A percentile compares a stretch with the other conserved stretches of the same genome.
phyloP scores from a whole-genome alignment of 2,329 filamentous ascomycete genomes.

The Onygenales sp. region DNA sequence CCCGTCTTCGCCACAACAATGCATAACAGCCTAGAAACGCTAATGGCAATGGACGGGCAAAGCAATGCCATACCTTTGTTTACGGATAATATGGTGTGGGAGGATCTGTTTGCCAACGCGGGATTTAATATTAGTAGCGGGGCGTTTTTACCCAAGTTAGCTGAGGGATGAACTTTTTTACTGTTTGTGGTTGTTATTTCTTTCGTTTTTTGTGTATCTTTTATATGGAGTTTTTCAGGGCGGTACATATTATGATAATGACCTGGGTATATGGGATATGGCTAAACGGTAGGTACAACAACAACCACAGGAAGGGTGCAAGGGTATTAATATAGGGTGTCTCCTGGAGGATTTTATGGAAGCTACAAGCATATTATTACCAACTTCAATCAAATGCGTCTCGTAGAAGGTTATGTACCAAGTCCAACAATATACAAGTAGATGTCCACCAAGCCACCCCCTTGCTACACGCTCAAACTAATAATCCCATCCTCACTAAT shows the following conservation, averaged over 20 bases:
- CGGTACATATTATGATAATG: too few relatives aligned
- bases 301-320: too few relatives aligned
- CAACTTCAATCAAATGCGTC: too few relatives aligned
- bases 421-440: too few relatives aligned
- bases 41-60: background rate
- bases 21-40: background rate
- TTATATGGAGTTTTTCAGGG: too few relatives aligned
- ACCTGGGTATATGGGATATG: too few relatives aligned
- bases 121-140: conserved; percentile 16
- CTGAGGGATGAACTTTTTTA: background rate
- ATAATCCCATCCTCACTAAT: background rate
- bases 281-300: too few relatives aligned
- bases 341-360: too few relatives aligned
- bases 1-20: background rate
- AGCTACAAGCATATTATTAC: too few relatives aligned
- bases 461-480: background rate
- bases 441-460: background rate
- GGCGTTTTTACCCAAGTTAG: conserved; percentile 13
- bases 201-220: background rate
- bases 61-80: conserved; percentile 9
- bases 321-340: too few relatives aligned
- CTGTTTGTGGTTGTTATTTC: too few relatives aligned
- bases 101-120: conserved; percentile 14
- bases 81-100: conserved; percentile 12
- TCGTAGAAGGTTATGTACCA: too few relatives aligned